These are phyloP conservation scores for Fusarium mundagurra DNA, from an alignment of 2,329 filamentous ascomycete species.

Conservation along the genomic window DNA sequence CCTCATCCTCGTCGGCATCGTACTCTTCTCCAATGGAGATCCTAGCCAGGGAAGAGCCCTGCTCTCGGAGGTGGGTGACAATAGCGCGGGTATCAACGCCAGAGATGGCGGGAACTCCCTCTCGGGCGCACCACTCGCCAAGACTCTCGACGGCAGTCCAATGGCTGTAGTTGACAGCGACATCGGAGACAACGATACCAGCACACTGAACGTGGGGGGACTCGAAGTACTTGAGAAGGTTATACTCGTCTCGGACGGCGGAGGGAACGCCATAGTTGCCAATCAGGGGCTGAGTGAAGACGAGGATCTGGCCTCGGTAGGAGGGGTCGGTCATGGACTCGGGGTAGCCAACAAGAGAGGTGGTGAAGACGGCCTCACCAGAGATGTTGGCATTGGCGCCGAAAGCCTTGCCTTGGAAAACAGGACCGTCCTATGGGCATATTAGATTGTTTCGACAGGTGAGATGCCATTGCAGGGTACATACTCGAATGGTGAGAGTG, in stretches of 20 bases:
- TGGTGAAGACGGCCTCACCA: constrained; percentile 98
- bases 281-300: constrained; percentile 97
- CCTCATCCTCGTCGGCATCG: constrained; percentile 97
- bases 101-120: constrained; percentile 95
- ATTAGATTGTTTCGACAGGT: constrained; percentile 5
- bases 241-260: constrained; percentile 82
- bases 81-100: constrained; percentile 97
- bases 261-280: constrained; percentile 99
- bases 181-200: constrained; percentile 95
- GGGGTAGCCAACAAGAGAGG: constrained; percentile 95
- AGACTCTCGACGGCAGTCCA: constrained; percentile 98
- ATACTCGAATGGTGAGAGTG: constrained; percentile 91
- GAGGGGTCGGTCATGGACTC: constrained; percentile 92
- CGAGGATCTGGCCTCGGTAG: constrained; percentile 93
- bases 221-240: constrained; percentile 97
- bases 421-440: constrained; percentile 79
- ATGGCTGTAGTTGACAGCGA: constrained; percentile 93
- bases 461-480: constrained; percentile 41
- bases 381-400: constrained; percentile 97
- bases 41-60: constrained; percentile 93
- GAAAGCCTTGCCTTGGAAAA: constrained; percentile 96
- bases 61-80: constrained; percentile 94
- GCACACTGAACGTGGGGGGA: constrained; percentile 97
- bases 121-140: constrained; percentile 92
- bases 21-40: constrained; percentile 98